These are phyloP conservation scores for Linnemannia zychae DNA, from an alignment of 192 early-diverging fungal genomes.

Conservation along the genomic window DNA sequence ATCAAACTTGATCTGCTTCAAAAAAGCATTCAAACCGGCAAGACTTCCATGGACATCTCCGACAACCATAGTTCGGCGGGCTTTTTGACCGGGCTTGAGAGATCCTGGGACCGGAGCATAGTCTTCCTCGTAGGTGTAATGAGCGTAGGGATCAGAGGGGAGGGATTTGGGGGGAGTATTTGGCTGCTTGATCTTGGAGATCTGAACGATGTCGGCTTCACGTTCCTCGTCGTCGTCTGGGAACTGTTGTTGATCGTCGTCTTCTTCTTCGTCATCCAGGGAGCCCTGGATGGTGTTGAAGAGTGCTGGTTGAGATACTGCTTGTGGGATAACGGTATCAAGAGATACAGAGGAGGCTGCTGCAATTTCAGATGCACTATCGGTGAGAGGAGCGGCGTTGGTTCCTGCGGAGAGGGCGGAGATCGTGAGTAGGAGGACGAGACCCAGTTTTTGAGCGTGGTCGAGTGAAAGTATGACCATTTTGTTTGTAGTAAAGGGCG, in stretches of 20 bases:
- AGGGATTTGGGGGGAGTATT: slow-evolving; percentile 20
- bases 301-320: background rate
- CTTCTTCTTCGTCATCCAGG: background rate
- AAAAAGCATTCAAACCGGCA: slow-evolving; percentile 64
- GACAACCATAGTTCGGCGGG: slow-evolving; percentile 63
- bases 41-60: slow-evolving; percentile 80
- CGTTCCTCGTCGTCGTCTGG: background rate
- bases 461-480: slow-evolving; percentile 7
- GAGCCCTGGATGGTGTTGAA: background rate
- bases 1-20: slow-evolving; percentile 59
- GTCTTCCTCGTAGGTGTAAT: slow-evolving; percentile 25
- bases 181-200: slow-evolving; percentile 20
- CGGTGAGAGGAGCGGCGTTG: background rate
- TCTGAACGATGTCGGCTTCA: background rate
- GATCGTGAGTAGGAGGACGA: background rate
- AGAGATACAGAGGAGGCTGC: background rate
- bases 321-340: too few relatives aligned
- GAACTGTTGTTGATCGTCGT: background rate
- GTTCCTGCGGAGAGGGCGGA: background rate
- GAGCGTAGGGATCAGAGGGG: slow-evolving; percentile 33
- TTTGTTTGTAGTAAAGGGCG: background rate
- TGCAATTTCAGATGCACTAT: too few relatives aligned
- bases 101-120: background rate
- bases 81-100: background rate
- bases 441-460: background rate